A percentile compares a stretch with the other conserved stretches of the same genome.
Evolutionary conservation across 208 protist species (phyloP).

Genomic region (Leishmania tarentolae): DNA sequence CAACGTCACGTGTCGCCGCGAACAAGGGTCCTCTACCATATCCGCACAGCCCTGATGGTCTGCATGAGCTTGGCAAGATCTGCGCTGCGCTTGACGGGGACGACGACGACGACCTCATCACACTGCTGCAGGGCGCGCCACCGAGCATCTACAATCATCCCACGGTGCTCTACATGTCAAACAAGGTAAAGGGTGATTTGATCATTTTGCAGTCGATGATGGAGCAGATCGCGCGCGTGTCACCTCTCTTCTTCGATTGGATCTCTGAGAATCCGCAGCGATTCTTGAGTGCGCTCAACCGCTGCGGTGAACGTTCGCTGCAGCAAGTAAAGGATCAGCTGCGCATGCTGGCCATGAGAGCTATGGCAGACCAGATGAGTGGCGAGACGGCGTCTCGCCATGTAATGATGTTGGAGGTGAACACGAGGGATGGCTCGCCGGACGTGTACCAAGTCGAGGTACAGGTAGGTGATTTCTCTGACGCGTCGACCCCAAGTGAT

Average conservation of each 20-base stretch:
- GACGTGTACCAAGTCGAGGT: conserved; percentile 32
- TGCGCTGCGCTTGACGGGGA: neutral
- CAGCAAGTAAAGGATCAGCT: conserved; percentile 35
- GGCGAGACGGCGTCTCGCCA: conserved; percentile 22
- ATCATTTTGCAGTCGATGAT: conserved; percentile 44
- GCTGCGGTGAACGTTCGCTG: conserved; percentile 20
- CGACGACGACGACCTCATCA: conserved; percentile 29
- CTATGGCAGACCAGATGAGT: conserved; percentile 31
- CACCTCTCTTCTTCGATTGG: conserved; percentile 60
- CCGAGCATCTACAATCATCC: conserved; percentile 47
- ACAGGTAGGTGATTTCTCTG: conserved; percentile 33
- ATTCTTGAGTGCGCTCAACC: conserved; percentile 45
- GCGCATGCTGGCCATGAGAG: conserved; percentile 30
- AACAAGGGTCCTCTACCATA: conserved; percentile 35
- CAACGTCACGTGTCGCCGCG: too few species aligned
- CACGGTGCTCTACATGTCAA: conserved; percentile 59
- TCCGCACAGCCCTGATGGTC: conserved; percentile 46
- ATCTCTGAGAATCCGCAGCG: conserved; percentile 43
- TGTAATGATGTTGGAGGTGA: conserved; percentile 38
- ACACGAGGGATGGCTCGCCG: conserved; percentile 26
- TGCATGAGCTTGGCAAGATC: conserved; percentile 27
- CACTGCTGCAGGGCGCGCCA: conserved; percentile 27
- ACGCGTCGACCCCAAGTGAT: conserved; percentile 10
- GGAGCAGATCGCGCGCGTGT: conserved; percentile 40
- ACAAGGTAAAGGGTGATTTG: conserved; percentile 46